Evolutionary conservation across 495 filamentous ascomycete species (phyloP).

Genomic region (Podospora didyma): DNA sequence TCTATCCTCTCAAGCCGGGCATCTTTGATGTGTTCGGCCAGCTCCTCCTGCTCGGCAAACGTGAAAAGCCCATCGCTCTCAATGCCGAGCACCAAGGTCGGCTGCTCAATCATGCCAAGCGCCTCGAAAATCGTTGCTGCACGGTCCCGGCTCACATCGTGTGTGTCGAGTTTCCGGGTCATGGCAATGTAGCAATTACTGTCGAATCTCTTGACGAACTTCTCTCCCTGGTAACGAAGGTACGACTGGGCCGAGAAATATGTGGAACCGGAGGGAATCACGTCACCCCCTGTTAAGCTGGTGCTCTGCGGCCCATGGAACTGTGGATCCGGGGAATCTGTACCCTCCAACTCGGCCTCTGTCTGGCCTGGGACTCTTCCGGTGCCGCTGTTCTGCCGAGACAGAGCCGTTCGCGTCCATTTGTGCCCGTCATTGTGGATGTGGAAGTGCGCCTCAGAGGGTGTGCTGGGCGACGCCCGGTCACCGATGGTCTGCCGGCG

Average conservation of each 20-base stretch:
- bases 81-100: constrained; percentile 85
- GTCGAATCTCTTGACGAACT: constrained; percentile 96
- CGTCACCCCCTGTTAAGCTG: constrained; percentile 34
- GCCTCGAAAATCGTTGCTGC: constrained; percentile 62
- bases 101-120: constrained; percentile 79
- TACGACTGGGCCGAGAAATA: constrained; percentile 98
- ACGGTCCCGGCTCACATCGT: constrained; percentile 81
- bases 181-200: constrained; percentile 99
- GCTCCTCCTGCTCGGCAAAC: constrained; percentile 89
- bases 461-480: constrained; percentile 55
- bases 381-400: constrained; percentile 30
- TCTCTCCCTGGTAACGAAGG: constrained; percentile 93
- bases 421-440: constrained; percentile 96
- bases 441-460: constrained; percentile 80
- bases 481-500: constrained; percentile 75
- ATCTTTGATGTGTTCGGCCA: constrained; percentile 78
- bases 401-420: constrained; percentile 37
- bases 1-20: constrained; percentile 80
- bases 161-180: constrained; percentile 97
- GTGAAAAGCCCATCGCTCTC: constrained; percentile 94
- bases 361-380: background rate
- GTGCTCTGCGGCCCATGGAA: constrained; percentile 59
- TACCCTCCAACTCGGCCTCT: background rate
- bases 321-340: constrained; percentile 61
- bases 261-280: constrained; percentile 60